Conservation (phyloP, 371 early-diverging fungal genomes). For the Mortierella sp. region DNA sequence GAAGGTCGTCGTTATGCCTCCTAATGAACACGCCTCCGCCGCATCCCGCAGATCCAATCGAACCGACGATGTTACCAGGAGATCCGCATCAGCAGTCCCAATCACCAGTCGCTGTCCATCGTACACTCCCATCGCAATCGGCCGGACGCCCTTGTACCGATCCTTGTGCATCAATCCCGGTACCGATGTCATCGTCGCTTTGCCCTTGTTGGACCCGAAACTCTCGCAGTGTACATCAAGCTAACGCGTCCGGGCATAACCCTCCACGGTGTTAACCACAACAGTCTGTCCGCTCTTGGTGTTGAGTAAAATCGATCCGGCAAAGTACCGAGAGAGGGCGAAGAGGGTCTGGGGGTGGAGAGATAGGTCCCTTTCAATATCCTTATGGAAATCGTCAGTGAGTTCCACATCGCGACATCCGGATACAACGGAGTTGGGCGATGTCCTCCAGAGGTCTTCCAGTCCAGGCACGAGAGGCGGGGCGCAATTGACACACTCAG, state of each 20-base stretch:
- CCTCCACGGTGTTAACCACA: conserved; percentile 5
- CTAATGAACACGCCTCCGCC: conserved; percentile 3
- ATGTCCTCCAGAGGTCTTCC: not conserved
- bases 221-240: conserved; percentile 6
- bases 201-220: conserved; percentile 10
- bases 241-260: conserved; percentile 15
- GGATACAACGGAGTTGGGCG: not conserved
- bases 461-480: not conserved
- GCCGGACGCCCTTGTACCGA: conserved; percentile 18
- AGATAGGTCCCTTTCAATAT: not conserved
- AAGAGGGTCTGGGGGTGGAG: conserved; percentile 1
- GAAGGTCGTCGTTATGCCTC: not conserved
- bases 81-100: conserved; percentile 3
- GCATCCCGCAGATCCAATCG: not conserved
- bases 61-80: conserved; percentile 4
- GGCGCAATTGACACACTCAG: not conserved
- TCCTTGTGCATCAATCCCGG: conserved; percentile 1
- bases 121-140: not conserved
- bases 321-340: not conserved
- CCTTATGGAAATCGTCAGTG: not conserved
- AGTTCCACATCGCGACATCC: conserved; percentile 1
- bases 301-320: not conserved
- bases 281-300: conserved; percentile 4
- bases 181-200: conserved; percentile 6
- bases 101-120: conserved; percentile 8